Evolutionary conservation across 2,329 filamentous ascomycete species (phyloP), one percentile per base, ranked within the genome.

Genomic region (Cordyceps pruinosa): DNA sequence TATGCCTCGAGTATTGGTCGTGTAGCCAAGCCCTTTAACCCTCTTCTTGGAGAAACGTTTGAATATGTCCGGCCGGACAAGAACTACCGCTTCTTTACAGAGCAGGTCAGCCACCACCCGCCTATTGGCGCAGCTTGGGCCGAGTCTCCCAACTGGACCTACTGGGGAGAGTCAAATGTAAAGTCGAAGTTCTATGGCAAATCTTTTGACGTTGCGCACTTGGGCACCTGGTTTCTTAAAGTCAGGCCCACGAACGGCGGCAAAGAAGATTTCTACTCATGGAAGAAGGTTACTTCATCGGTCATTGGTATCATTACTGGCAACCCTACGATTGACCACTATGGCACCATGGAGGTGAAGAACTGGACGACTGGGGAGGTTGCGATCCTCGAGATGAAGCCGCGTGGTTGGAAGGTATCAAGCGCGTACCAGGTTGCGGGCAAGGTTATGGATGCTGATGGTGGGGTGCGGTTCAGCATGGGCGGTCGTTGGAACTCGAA

Each of bases 301-400:
- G 94, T 99, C n/a, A 86, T 97, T 59, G 94, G 94, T 58, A 99
- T 99, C 71, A 97, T 99, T 66, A 97, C 93, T 0, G 94, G 94
- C 48, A 96, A 90, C 65, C 94, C 94, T 0, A 89, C 89, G 0
- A 89, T 99, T n/a, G 94, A 99, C 75, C 97, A 99, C 72, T 97
- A 97, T 69, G 94, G 94, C 1, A 80, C 87, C 1, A 97, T 99
- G 90, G 91, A 97, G 69, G 86, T 99, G 71, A 96, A 91, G 77
- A 99, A 99, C 74, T 93, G 89, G 87, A 96, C 87, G 0, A 99
- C 93, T 1, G 93, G 94, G 55, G 94, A 97, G 71, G 81, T 88
- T n/a, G 93, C 89, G 62, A 75, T 86, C 5, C 76, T 99, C 2
- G 91, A 97, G 63, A 99, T 99, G 78, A 97, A 97, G 72, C 81